These are phyloP conservation scores for Eucalyptus marginata DNA, from an alignment of 345 rosid genomes.

Conservation along the genomic window DNA sequence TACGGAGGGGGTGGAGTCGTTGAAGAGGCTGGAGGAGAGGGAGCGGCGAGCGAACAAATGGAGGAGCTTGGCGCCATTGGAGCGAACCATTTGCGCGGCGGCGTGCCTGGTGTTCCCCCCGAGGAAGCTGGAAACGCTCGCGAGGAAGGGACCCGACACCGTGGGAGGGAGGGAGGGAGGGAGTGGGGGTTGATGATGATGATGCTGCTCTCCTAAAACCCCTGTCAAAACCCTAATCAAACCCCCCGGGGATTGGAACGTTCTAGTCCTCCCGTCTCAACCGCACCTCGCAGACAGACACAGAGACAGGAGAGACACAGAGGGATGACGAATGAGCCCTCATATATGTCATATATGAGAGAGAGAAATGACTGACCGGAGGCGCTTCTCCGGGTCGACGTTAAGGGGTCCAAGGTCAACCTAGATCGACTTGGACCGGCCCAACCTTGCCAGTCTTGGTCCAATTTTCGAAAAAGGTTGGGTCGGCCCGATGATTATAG, in stretches of 20 bases:
- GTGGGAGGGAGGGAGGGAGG: background rate
- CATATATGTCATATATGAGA: background rate
- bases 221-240: slow-evolving; percentile 14
- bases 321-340: background rate
- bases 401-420: background rate
- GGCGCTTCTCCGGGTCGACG: background rate
- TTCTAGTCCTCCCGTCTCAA: background rate
- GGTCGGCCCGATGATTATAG: too few species aligned
- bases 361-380: background rate
- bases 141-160: background rate
- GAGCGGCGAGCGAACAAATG: slow-evolving; percentile 39
- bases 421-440: too few species aligned
- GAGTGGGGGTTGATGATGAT: background rate
- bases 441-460: too few species aligned
- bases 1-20: slow-evolving; percentile 23
- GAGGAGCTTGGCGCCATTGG: slow-evolving; percentile 50
- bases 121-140: background rate
- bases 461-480: too few species aligned
- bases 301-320: background rate
- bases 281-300: background rate
- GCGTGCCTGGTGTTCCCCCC: background rate
- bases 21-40: slow-evolving; percentile 12
- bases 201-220: slow-evolving; percentile 8
- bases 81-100: slow-evolving; percentile 33
- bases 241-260: background rate